Conservation (phyloP, 306 rosid genomes). For the Acacia crassicarpa region DNA sequence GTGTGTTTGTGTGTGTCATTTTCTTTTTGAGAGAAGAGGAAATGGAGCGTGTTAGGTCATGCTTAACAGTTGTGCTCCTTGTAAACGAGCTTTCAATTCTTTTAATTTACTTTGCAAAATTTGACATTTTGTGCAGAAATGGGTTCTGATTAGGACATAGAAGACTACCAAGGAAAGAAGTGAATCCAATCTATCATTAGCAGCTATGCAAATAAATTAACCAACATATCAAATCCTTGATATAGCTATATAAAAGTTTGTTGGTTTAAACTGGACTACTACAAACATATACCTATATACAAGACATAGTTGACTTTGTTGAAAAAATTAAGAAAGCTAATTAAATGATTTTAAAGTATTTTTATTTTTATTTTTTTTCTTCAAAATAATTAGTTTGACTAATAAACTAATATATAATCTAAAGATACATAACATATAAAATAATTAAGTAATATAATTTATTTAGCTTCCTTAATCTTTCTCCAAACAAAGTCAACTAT, state of each 20-base stretch:
- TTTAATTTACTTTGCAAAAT: slow-evolving; percentile 4
- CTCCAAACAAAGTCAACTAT: too few relatives aligned
- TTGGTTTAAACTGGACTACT: slow-evolving; percentile 3
- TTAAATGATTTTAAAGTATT: too few relatives aligned
- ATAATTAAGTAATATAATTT: too few relatives aligned
- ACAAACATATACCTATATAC: too few relatives aligned
- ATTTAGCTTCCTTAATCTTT: too few relatives aligned
- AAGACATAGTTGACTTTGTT: too few relatives aligned
- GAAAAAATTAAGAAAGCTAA: too few relatives aligned
- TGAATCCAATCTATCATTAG: slow-evolving; percentile 20
- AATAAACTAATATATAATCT: too few relatives aligned
- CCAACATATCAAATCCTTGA: neutral
- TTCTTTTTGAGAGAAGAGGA: slow-evolving; percentile 36
- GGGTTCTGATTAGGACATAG: slow-evolving; percentile 32
- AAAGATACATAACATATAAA: too few relatives aligned
- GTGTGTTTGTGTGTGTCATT: slow-evolving; percentile 27
- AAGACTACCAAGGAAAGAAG: neutral
- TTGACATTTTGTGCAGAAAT: slow-evolving; percentile 30
- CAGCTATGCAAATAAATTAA: neutral
- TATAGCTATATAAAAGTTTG: neutral
- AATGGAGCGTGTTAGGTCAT: slow-evolving; percentile 44
- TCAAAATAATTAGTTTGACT: too few relatives aligned
- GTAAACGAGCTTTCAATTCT: neutral
- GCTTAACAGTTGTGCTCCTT: slow-evolving; percentile 57
- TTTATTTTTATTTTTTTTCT: too few relatives aligned